Evolutionary conservation across 1,284 basidiomycete species (phyloP).

Genomic region (Lignosus rhinocerotis): DNA sequence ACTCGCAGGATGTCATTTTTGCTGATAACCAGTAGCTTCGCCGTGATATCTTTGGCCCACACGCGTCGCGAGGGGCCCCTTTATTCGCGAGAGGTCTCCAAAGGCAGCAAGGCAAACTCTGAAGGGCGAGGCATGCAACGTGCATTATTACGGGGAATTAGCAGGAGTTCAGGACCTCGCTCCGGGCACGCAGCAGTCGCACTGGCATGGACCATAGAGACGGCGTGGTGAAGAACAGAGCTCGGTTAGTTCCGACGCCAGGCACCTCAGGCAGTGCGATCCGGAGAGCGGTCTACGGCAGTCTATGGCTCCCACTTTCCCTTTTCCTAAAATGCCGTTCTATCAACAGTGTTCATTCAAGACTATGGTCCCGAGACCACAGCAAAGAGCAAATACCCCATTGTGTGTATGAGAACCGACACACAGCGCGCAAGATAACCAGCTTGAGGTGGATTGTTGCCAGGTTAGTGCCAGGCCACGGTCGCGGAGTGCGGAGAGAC

Average conservation of each 20-base stretch:
- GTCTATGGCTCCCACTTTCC: neutral
- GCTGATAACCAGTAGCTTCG: conserved; percentile 13
- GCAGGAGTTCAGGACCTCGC: neutral
- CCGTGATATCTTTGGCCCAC: conserved; percentile 7
- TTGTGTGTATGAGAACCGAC: neutral
- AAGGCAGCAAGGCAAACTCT: neutral
- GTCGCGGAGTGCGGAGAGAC: conserved; percentile 22
- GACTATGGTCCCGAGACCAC: neutral
- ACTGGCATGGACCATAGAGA: neutral
- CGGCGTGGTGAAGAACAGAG: conserved; percentile 3
- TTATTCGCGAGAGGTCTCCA: conserved; percentile 5
- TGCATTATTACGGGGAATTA: conserved; percentile 7
- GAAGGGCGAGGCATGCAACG: conserved; percentile 12
- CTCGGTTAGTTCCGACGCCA: conserved; percentile 6
- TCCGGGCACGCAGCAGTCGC: conserved; percentile 1
- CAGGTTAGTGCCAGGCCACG: too few species aligned
- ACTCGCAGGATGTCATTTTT: conserved; percentile 9
- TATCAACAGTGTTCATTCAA: neutral
- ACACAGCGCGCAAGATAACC: conserved; percentile 8
- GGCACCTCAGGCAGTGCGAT: conserved; percentile 5
- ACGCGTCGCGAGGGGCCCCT: conserved; percentile 14
- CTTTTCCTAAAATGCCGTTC: neutral
- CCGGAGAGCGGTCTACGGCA: neutral
- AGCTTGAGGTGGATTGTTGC: conserved; percentile 3
- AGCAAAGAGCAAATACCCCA: neutral